phyloP scores from a whole-genome alignment of 1,284 basidiomycete species.

The Fomitopsis pinicola region DNA sequence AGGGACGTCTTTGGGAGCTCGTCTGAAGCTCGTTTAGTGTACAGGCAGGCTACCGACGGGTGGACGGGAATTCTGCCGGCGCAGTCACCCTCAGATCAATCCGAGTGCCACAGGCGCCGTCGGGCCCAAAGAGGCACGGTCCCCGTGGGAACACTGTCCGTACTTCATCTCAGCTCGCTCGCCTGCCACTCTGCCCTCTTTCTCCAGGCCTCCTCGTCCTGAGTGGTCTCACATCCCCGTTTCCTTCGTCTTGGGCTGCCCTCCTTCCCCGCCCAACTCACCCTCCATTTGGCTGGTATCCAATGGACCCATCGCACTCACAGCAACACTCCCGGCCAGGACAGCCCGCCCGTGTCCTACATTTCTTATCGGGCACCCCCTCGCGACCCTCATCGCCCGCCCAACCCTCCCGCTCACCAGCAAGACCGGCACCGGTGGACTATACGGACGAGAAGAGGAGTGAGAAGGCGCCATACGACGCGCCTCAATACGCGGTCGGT shows the following conservation, averaged over 20 bases:
- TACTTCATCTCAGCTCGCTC: conserved; percentile 1
- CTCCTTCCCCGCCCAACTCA: conserved; percentile 2
- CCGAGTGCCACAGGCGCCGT: conserved; percentile 2
- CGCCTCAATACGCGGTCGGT: conserved; percentile 3
- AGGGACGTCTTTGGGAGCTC: background rate
- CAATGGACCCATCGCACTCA: conserved; percentile 24
- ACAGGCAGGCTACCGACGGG: background rate
- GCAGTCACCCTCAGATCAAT: conserved; percentile 1
- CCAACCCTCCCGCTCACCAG: conserved; percentile 17
- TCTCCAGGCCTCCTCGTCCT: conserved; percentile 3
- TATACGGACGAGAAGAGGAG: conserved; percentile 20
- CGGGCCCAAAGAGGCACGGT: conserved; percentile 2
- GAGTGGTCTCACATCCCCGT: background rate
- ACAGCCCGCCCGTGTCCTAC: conserved; percentile 16
- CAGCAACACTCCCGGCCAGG: conserved; percentile 17
- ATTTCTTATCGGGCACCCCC: conserved; percentile 3
- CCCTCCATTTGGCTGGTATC: conserved; percentile 27
- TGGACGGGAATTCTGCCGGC: conserved; percentile 4
- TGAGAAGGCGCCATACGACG: conserved; percentile 5
- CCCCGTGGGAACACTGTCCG: conserved; percentile 6
- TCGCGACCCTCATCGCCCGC: conserved; percentile 8
- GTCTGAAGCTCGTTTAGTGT: background rate
- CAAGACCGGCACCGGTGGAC: conserved; percentile 2
- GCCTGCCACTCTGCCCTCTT: background rate
- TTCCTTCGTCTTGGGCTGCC: conserved; percentile 1